Conservation (phyloP, 2,329 filamentous ascomycete genomes). For the Cryoendolithus antarcticus region DNA sequence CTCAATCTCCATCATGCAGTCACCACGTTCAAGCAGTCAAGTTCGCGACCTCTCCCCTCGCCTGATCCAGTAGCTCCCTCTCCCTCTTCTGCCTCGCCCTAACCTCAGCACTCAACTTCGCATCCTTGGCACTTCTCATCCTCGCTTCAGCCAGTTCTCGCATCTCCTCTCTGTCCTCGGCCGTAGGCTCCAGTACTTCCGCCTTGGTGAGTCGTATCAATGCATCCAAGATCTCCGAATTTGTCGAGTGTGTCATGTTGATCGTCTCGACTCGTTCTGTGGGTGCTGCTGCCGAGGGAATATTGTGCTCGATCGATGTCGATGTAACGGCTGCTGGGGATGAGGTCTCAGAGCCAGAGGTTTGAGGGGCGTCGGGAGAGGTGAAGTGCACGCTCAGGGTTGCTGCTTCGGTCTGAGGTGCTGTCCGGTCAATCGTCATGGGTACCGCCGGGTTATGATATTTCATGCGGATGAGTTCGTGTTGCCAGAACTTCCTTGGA, state of each 20-base stretch:
- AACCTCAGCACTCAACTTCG: slow-evolving; percentile 40
- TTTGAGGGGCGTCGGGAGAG: slow-evolving; percentile 18
- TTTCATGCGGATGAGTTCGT: slow-evolving; percentile 74
- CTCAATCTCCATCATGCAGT: too few species aligned
- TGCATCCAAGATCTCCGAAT: slow-evolving; percentile 49
- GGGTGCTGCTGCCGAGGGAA: slow-evolving; percentile 20
- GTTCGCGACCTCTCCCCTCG: slow-evolving; percentile 32
- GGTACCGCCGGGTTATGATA: slow-evolving; percentile 81
- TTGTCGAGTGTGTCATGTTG: slow-evolving; percentile 49
- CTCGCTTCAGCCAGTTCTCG: slow-evolving; percentile 43
- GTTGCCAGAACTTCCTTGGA: slow-evolving; percentile 77
- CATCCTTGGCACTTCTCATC: slow-evolving; percentile 42
- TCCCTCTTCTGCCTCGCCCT: slow-evolving; percentile 50
- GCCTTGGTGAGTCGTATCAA: slow-evolving; percentile 54
- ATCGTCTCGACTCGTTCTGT: slow-evolving; percentile 29
- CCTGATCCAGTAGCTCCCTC: slow-evolving; percentile 44
- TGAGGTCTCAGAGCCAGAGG: slow-evolving; percentile 16
- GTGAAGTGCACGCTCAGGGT: slow-evolving; percentile 53
- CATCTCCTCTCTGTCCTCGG: slow-evolving; percentile 48
- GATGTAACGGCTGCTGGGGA: slow-evolving; percentile 13
- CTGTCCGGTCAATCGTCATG: slow-evolving; percentile 66
- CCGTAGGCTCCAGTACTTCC: slow-evolving; percentile 41
- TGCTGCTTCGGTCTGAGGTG: slow-evolving; percentile 43
- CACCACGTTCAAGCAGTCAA: too few species aligned
- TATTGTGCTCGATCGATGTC: slow-evolving; percentile 16